Base-by-base conservation (phyloP, 768 basidiomycete species). In the Lepiota brunneoincarnata region DNA sequence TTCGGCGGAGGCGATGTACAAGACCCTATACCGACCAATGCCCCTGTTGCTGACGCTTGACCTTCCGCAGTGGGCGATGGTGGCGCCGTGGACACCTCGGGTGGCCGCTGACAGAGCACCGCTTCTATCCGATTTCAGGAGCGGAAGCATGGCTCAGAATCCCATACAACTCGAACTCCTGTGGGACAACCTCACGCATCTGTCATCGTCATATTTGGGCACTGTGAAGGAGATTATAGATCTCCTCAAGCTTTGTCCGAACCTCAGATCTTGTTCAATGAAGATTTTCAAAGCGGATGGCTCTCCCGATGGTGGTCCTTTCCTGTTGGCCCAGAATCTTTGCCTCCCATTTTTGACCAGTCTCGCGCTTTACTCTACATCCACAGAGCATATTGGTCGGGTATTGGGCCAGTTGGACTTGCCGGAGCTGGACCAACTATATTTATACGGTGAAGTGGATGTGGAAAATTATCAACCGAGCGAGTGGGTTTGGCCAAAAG, bases 101-200 rank as follows among this genome's bases (percentile, higher is more conserved):
- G 31, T 46, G 15, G 10, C 28, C 18, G 28, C 7, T 18, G 45
- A 46, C 28, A 46, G 35, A n/a, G 45, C 45, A 24, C 45, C 17
- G 45, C n/a, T 20, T 34, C 35, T 46, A 28, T 34, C 28, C 6
- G 45, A 46, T 46, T 46, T 46, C 35, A 46, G 45, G 45, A 34
- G 28, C 17, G 45, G 28, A 10, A 34, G 34, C 9, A 20, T n/a
- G 17, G 20, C 20, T 11, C 15, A 17, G 45, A 17, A 46, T 34
- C 45, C 45, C 3, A 28, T 14, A 11, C 7, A 17, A 34, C 35
- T 35, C 28, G 45, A n/a, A 24, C 17, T 46, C 17, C 45, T 18
- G n/a, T 46, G 45, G 45, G 28, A 31, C 6, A 46, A 46, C 18
- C 28, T 46, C 10, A 46, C 28, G 31, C 31, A 34, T n/a, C n/a